phyloP scores from a whole-genome alignment of 179 eudicot genomes.

The Camellia oleifera region DNA sequence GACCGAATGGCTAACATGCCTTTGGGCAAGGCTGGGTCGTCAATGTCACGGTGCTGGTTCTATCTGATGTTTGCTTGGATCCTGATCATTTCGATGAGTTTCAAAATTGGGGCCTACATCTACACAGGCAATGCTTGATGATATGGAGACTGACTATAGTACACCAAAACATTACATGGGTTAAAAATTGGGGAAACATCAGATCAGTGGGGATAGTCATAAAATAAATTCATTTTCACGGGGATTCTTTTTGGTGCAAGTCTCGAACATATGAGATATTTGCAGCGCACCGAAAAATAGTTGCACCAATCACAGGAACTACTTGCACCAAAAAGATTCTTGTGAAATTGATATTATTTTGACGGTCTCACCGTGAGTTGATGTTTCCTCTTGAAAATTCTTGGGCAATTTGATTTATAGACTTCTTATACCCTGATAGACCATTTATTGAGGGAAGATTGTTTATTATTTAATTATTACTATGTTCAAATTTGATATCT shows the following conservation, averaged over 20 bases:
- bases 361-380: too few relatives aligned
- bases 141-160: background rate
- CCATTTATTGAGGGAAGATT: background rate
- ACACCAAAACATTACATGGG: background rate
- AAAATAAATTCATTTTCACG: too few relatives aligned
- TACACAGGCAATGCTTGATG: slow-evolving; percentile 40
- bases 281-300: too few relatives aligned
- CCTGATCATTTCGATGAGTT: slow-evolving; percentile 49
- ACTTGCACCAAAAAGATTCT: too few relatives aligned
- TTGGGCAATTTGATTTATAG: background rate
- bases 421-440: background rate
- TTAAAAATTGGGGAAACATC: too few relatives aligned
- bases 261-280: too few relatives aligned
- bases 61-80: slow-evolving; percentile 48
- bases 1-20: slow-evolving; percentile 29
- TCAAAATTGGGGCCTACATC: slow-evolving; percentile 56
- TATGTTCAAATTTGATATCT: background rate
- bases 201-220: too few relatives aligned
- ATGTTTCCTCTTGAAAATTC: background rate
- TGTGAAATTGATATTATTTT: too few relatives aligned
- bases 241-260: too few relatives aligned
- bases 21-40: slow-evolving; percentile 41
- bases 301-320: too few relatives aligned
- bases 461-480: background rate
- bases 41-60: slow-evolving; percentile 43